Evolutionary conservation across 2,329 filamentous ascomycete species (phyloP).

Genomic region (Fusarium udum): DNA sequence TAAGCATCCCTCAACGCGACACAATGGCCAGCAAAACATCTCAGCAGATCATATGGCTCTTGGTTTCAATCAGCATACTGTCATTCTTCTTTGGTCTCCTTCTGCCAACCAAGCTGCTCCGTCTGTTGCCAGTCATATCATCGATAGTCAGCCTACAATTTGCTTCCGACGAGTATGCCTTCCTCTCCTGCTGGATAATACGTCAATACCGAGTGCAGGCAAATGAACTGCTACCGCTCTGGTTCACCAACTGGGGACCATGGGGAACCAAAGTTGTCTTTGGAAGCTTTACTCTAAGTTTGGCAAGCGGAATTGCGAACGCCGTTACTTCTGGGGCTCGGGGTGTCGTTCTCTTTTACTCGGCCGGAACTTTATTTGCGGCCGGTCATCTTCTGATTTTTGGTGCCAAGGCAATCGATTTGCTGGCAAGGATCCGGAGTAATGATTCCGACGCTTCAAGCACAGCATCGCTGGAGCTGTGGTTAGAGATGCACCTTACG

Average conservation of each 20-base stretch:
- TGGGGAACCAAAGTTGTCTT: background rate
- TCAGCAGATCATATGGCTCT: background rate
- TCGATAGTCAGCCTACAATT: background rate
- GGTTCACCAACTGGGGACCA: background rate
- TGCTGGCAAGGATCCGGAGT: background rate
- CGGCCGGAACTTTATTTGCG: background rate
- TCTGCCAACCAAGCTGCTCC: background rate
- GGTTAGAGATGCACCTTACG: background rate
- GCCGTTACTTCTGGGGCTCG: background rate
- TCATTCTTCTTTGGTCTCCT: background rate
- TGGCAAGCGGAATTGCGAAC: background rate
- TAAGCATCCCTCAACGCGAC: background rate
- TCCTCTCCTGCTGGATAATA: background rate
- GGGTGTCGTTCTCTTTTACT: background rate
- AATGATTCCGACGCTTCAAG: background rate
- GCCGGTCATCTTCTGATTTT: rapidly evolving
- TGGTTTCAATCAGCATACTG: rapidly evolving
- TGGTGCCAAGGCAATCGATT: background rate
- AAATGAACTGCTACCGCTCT: background rate
- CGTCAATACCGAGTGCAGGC: background rate
- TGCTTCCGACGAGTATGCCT: background rate
- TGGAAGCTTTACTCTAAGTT: background rate
- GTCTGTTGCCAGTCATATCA: background rate
- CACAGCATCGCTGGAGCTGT: background rate
- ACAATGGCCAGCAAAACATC: background rate